Conservation (phyloP, 768 basidiomycete species). For the Pholiota microspora region DNA sequence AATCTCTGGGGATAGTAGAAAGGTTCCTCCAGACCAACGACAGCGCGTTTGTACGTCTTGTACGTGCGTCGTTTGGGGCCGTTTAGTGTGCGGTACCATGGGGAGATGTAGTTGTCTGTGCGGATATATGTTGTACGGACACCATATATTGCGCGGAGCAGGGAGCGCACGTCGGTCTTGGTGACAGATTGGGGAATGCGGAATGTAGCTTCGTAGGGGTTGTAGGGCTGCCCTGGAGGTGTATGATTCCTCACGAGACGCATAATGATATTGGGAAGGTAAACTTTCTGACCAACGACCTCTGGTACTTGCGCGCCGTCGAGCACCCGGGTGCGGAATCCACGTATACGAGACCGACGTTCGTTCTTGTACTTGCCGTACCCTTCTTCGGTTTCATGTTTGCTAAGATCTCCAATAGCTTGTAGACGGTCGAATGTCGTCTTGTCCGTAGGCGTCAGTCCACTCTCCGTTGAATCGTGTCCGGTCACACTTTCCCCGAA, state of each 20-base stretch:
- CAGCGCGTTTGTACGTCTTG: slow-evolving; percentile 84
- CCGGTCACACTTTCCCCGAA: slow-evolving; percentile 33
- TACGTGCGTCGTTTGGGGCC: slow-evolving; percentile 33
- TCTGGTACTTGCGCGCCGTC: slow-evolving; percentile 41
- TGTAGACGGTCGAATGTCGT: slow-evolving; percentile 58
- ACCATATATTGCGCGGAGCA: slow-evolving; percentile 82
- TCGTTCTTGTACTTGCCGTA: slow-evolving; percentile 59
- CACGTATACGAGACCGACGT: slow-evolving; percentile 66
- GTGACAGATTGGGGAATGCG: slow-evolving; percentile 87
- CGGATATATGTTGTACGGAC: slow-evolving; percentile 91
- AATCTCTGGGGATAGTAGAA: slow-evolving; percentile 88
- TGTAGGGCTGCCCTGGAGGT: slow-evolving; percentile 74
- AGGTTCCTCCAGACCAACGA: slow-evolving; percentile 88
- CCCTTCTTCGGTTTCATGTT: slow-evolving; percentile 46
- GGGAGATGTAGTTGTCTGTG: slow-evolving; percentile 85
- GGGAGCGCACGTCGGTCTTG: slow-evolving; percentile 89
- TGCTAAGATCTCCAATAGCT: slow-evolving; percentile 50
- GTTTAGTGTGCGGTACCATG: slow-evolving; percentile 31
- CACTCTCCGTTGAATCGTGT: slow-evolving; percentile 49
- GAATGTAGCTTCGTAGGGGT: slow-evolving; percentile 94
- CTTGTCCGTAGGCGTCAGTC: slow-evolving; percentile 66
- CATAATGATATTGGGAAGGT: slow-evolving; percentile 87
- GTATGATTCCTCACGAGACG: slow-evolving; percentile 84
- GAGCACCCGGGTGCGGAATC: slow-evolving; percentile 43
- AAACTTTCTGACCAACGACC: slow-evolving; percentile 79